Evolutionary conservation across 257 asterid species (phyloP), one percentile per base, ranked within the genome.

Genomic region (Primulina huaijiensis): DNA sequence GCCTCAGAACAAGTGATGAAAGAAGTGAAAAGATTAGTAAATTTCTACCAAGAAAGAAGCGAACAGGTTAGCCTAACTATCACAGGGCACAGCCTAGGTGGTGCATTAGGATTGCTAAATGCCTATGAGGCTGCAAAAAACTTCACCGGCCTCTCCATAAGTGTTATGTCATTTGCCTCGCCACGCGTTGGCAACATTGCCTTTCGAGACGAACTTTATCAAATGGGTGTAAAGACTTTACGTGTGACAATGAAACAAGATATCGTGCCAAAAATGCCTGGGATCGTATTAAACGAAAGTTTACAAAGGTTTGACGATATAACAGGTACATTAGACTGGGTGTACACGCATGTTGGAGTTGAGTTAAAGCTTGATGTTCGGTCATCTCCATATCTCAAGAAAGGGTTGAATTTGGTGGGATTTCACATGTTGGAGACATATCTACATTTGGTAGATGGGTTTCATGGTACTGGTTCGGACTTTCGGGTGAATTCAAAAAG

Each of bases 181-280:
- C 97, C 97, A 0, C 80, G 96, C 21, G 96, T 90, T 2, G 96
- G 96, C 0, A 90, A 90, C 77, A 86, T 86, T 3, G 94, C 96
- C 0, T 88, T 90, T n/a, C 83, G 92, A 6, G 96, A 90, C 7
- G 92, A 90, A 31, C 77, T 90, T 2, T 83, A 85, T 55, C 90
- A 77, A 35, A 69, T 86, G 83, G 89, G 92, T 0, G 80, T 90
- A 0, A 90, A 85, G 29, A 86, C 91, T 0, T 56, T 90, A 29
- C 87, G 94, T 0, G 75, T 90, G 2, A 86, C 90, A 1, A 1
- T 74, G 1, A 88, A 82, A n/a, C 96, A 90, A 25, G 97, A 90
- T 27, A 64, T 86, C 1, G 96, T 90, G 30, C 97, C 92, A 0
- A 70, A 77, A 7, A 88, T 86, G 97, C 96, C 94, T 0, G 94